Evolutionary conservation across 441 rosid genomes (phyloP).

Genomic region (Breynia disticha): DNA sequence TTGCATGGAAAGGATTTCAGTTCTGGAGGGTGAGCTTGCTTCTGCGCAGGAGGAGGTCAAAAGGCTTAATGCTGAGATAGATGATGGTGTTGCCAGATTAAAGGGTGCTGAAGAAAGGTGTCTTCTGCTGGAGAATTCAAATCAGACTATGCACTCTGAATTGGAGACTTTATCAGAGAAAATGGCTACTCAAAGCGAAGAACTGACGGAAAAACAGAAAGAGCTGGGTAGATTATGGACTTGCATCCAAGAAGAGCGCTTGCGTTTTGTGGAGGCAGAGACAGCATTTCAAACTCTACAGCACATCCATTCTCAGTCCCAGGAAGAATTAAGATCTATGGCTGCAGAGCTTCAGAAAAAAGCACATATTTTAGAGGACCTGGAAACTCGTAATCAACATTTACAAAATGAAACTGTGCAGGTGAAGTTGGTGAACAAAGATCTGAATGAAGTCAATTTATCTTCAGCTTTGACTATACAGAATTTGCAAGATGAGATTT

Average conservation of each 20-base stretch:
- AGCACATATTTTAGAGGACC: constrained; percentile 48
- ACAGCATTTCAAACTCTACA: constrained; percentile 95
- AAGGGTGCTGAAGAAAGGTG: constrained; percentile 80
- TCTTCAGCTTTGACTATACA: constrained; percentile 67
- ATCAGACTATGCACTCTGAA: constrained; percentile 60
- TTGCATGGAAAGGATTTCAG: constrained; percentile 56
- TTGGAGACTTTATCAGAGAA: constrained; percentile 50
- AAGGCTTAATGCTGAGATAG: constrained; percentile 59
- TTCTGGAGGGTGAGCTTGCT: constrained; percentile 54
- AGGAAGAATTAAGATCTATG: constrained; percentile 74
- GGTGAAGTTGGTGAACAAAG: constrained; percentile 48
- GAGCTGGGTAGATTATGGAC: constrained; percentile 85
- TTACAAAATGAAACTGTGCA: constrained; percentile 50
- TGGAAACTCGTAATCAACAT: constrained; percentile 52
- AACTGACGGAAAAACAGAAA: constrained; percentile 76
- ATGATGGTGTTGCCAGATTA: constrained; percentile 53
- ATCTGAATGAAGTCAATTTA: constrained; percentile 52
- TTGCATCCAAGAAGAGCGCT: constrained; percentile 74
- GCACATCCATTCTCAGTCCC: constrained; percentile 86
- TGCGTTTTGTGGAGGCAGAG: constrained; percentile 82
- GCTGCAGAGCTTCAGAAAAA: constrained; percentile 55
- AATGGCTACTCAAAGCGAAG: constrained; percentile 57
- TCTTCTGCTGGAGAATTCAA: constrained; percentile 60
- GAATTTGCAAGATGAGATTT: constrained; percentile 60
- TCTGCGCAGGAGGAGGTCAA: constrained; percentile 53